Conservation (phyloP, 352 stramenopile species). For the Blastocystis sp. region DNA sequence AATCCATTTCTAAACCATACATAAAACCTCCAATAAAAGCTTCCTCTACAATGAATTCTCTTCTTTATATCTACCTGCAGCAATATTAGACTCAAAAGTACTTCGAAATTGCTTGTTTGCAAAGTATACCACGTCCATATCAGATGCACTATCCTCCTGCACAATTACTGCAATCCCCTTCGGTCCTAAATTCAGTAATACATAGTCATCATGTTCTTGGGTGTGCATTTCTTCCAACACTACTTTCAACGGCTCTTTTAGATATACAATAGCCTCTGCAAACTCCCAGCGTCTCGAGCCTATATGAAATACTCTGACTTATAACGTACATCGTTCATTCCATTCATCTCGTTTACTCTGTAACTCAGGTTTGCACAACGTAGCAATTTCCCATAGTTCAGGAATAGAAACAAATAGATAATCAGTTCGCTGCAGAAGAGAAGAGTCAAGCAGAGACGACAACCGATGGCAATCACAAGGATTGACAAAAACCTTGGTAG, state of each 20-base stretch:
- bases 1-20: neutral
- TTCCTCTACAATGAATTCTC: neutral
- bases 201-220: neutral
- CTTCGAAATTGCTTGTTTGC: neutral
- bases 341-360: neutral
- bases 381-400: conserved; percentile 23
- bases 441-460: neutral
- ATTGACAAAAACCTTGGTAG: neutral
- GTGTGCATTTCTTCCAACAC: neutral
- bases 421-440: neutral
- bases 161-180: conserved; percentile 1
- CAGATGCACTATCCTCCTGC: neutral
- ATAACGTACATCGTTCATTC: neutral
- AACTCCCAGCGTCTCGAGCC: neutral
- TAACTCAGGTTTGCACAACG: neutral
- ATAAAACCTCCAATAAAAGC: conserved; percentile 40
- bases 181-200: neutral
- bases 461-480: neutral
- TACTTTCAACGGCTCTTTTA: conserved; percentile 24
- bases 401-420: neutral
- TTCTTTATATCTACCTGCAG: neutral
- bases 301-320: neutral
- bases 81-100: conserved; percentile 44
- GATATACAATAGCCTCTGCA: conserved; percentile 1
- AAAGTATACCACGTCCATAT: conserved; percentile 54